Evolutionary conservation across 2,329 filamentous ascomycete genomes (phyloP), one percentile per base, ranked within the genome.

Genomic region (Scedosporium boydii): DNA sequence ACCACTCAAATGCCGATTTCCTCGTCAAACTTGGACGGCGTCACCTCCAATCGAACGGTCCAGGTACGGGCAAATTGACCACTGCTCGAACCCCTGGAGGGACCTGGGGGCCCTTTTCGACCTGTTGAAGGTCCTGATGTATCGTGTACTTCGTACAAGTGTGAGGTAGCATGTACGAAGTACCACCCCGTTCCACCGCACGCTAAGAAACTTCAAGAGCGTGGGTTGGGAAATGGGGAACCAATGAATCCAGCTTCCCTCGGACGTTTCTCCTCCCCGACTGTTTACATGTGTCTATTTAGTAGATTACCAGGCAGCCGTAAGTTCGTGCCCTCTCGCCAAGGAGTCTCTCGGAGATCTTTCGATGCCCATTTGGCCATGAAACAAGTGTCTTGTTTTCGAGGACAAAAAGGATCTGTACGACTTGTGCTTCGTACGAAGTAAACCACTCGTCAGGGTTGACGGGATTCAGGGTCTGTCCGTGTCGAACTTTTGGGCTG

Each of bases 1-100:
- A 16, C 59, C 46, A 55, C 59, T 58, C 55, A 58, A 58, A 41
- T 34, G 55, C 55, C 55, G 51, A 23, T 27, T 23, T 27, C 51
- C 51, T 55, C 51, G 29, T 55, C 51, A 55, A 55, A 55, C 51
- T 55, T 27, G 51, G 23, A 55, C 51, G 48, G 48, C 23, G 51
- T 14, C 12, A 12, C 18, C 51, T 27, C 51, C 51, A 55, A 55
- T 55, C 51, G 51, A 55, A 55, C 23, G 51, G 51, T 55, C 51
- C 51, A 55, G 48, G 51, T 55, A 23, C 51, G 16, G 21, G 51
- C 51, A 55, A 38, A 18, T 23, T 23, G 23, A 55, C 6, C 51
- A 55, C 18, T 55, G 51, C 51, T 55, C 51, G 48, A 26, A 18
- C 51, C 51, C 51, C 23, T 18, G 23, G 44, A 23, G 21, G n/a